Evolutionary conservation across 441 rosid species (phyloP).

Genomic region (Populus hybrid): DNA sequence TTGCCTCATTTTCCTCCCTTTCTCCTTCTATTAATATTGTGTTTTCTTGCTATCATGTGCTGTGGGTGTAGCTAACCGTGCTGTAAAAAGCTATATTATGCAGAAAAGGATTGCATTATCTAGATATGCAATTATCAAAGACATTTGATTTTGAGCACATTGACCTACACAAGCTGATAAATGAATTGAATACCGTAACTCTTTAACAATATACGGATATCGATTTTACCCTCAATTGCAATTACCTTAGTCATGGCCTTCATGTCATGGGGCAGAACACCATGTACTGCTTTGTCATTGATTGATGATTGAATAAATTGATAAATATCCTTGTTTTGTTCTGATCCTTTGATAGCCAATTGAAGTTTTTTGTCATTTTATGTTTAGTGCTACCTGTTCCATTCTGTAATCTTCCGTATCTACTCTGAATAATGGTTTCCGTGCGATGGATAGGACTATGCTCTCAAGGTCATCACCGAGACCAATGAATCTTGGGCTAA

Average conservation of each 20-base stretch:
- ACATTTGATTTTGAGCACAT: not conserved
- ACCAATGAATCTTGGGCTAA: conserved; percentile 89
- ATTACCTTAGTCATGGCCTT: not conserved
- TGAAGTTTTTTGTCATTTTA: not conserved
- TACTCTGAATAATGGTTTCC: not conserved
- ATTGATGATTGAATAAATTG: not conserved
- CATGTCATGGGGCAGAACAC: not conserved
- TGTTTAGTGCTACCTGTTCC: not conserved
- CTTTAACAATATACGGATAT: not conserved
- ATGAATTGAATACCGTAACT: not conserved
- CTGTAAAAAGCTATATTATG: too few relatives aligned
- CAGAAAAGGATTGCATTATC: too few relatives aligned
- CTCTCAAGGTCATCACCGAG: conserved; percentile 76
- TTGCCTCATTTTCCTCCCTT: not conserved
- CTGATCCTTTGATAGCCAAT: not conserved
- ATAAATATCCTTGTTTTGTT: not conserved
- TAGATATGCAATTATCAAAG: not conserved
- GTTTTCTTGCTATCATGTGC: too few relatives aligned
- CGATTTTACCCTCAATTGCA: not conserved
- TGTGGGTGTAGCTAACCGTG: too few relatives aligned
- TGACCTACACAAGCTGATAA: not conserved
- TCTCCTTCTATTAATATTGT: too few relatives aligned
- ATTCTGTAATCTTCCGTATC: not conserved
- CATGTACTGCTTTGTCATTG: not conserved
- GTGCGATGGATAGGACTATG: conserved; percentile 59